Evolutionary conservation across 202 grass and related monocot species (phyloP).

Genomic region (Schoenoplectus triqueter): DNA sequence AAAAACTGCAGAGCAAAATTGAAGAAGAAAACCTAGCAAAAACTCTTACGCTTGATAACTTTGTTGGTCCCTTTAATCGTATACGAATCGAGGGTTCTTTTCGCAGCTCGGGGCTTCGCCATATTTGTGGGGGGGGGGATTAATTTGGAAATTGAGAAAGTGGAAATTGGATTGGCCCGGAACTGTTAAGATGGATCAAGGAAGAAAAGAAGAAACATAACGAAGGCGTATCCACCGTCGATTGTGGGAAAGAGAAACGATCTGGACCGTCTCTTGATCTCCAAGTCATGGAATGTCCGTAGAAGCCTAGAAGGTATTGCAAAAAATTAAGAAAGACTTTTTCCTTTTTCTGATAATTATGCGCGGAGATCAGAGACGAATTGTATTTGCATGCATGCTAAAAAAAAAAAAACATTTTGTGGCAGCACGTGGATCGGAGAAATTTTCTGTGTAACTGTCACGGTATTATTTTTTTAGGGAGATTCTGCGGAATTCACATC

Average conservation of each 20-base stretch:
- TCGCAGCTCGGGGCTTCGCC: slow-evolving; percentile 63
- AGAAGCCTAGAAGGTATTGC: too few species aligned
- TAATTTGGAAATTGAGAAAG: slow-evolving; percentile 36
- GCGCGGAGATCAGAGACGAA: too few species aligned
- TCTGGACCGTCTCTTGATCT: not conserved
- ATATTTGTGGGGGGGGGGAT: slow-evolving; percentile 22
- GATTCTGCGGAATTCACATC: too few species aligned
- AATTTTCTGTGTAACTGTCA: too few species aligned
- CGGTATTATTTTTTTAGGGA: too few species aligned
- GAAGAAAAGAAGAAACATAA: slow-evolving; percentile 4
- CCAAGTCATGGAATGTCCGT: too few species aligned
- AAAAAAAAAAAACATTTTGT: too few species aligned
- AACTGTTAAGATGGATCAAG: not conserved
- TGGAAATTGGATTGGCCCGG: slow-evolving; percentile 8
- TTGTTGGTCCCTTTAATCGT: slow-evolving; percentile 91
- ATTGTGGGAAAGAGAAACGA: not conserved
- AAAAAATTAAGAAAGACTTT: too few species aligned
- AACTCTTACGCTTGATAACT: slow-evolving; percentile 81
- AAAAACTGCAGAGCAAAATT: slow-evolving; percentile 5
- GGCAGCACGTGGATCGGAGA: too few species aligned
- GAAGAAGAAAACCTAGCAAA: not conserved
- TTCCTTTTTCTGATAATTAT: too few species aligned
- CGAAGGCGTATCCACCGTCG: not conserved
- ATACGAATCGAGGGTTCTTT: slow-evolving; percentile 90
- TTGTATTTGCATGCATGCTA: too few species aligned